Base-by-base conservation (phyloP, 768 basidiomycete genomes). In the Trametes coccinea region DNA sequence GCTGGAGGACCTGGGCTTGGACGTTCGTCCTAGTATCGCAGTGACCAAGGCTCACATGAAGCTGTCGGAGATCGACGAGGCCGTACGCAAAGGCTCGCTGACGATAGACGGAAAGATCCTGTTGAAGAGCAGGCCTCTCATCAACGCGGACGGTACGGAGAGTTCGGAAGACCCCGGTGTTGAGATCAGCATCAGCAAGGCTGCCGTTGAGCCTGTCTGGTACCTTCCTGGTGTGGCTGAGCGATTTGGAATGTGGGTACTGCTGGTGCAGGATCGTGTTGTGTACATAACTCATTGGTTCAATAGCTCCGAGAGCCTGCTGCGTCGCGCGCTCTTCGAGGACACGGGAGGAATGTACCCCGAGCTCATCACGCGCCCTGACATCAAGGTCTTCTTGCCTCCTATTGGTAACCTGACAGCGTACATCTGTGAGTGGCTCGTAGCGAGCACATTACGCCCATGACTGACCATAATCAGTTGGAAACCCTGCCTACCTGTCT, bases 291-390 rank as follows among this genome's bases (percentile, higher is more conserved):
- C 43, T 66, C 22, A 41, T 14, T 14, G 5, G 40, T 56, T 11
- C 11, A 2, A 49, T 70, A 92, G 90, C 51, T 90, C 92, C 0
- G 96, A 98, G 73, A 82, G 79, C 16, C 75, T 93, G 0, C 83
- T 98, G 2, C 86, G 96, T 17, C 82, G 96, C n/a, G 89, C 92
- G 0, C 79, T 98, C 40, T 98, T 98, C 66, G 96, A 98, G 72
- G 96, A 97, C 65, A 96, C 93, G 0, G 94, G 93, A 67, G 93
- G 94, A 70, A 93, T 93, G 90, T 94, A 92, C 73, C 95, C 95
- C 2, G 96, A 98, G 69, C 83, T 98, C 33, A 88, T 98, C 70
- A 98, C 96, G 5, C 86, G 95, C 22, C 91, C 94, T 0, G 96
- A 98, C 70, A 89, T 98, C 79, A 95, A 95, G 72, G 84, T 95